Conservation (phyloP, 495 filamentous ascomycete genomes). For the Penicillium roqueforti region DNA sequence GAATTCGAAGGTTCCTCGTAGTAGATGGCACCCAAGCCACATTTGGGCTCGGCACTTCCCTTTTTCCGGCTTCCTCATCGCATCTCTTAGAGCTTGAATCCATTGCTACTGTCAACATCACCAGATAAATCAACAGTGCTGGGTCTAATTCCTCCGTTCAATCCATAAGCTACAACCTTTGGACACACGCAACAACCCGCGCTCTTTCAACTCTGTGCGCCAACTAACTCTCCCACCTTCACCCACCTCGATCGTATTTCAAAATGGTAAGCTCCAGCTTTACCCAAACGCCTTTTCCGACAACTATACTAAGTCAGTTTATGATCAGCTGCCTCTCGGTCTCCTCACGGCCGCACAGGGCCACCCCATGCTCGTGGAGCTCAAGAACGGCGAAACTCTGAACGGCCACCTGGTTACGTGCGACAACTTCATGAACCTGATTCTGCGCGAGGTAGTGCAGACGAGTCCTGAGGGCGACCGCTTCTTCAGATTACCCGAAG, state of each 20-base stretch:
- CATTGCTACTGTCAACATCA: conserved; percentile 17
- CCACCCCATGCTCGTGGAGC: conserved; percentile 98
- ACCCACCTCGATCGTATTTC: conserved; percentile 21
- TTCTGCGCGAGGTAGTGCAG: conserved; percentile 95
- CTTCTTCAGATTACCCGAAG: conserved; percentile 85
- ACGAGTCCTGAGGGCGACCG: conserved; percentile 92
- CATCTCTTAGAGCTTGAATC: conserved; percentile 31
- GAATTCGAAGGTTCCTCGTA: not conserved
- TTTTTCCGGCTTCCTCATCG: conserved; percentile 34
- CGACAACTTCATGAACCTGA: conserved; percentile 99
- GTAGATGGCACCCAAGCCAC: not conserved
- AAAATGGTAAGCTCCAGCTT: conserved; percentile 20
- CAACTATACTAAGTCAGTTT: conserved; percentile 1
- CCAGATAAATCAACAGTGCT: conserved; percentile 10
- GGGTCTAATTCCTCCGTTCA: not conserved
- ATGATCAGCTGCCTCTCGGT: conserved; percentile 74
- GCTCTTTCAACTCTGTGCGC: conserved; percentile 5
- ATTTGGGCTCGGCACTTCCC: conserved; percentile 24
- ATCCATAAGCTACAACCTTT: not conserved
- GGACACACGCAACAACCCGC: conserved; percentile 5
- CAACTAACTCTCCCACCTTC: conserved; percentile 14
- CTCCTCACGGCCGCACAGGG: conserved; percentile 93
- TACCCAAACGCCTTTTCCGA: not conserved
- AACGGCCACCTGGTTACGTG: conserved; percentile 94
- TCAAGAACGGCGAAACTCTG: conserved; percentile 96